Evolutionary conservation across 2,329 filamentous ascomycete species (phyloP).

Genomic region (Fusarium floridanum): DNA sequence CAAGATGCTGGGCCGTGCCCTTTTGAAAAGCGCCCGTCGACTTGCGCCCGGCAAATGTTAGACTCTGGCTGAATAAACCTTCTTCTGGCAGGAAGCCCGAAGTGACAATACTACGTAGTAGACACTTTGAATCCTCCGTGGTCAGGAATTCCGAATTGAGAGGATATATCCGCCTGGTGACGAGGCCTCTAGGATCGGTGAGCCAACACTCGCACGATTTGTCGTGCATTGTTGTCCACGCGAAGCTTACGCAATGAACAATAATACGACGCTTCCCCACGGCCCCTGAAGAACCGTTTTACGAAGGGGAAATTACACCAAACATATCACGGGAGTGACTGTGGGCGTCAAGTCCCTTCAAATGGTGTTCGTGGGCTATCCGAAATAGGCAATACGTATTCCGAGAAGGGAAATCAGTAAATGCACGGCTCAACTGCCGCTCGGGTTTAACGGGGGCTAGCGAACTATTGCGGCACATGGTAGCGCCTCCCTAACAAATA

Average conservation of each 20-base stretch:
- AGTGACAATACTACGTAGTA: neutral
- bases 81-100: neutral
- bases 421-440: slow-evolving; percentile 30
- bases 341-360: neutral
- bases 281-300: neutral
- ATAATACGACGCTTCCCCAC: neutral
- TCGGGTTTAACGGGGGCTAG: neutral
- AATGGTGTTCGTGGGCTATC: slow-evolving; percentile 2
- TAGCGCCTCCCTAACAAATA: neutral
- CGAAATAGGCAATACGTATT: slow-evolving; percentile 41
- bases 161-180: neutral
- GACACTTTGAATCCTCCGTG: neutral
- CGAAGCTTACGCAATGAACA: neutral
- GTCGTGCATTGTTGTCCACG: neutral
- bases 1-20: neutral
- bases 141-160: neutral
- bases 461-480: neutral
- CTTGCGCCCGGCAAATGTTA: neutral
- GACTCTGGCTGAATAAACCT: neutral
- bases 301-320: neutral
- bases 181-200: neutral
- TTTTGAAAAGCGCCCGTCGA: neutral
- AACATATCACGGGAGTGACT: neutral
- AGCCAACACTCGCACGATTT: neutral
- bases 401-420: slow-evolving; percentile 44